A percentile compares a stretch with the other conserved stretches of the same genome.
These are phyloP conservation scores for Yamadazyma membranifaciens DNA, from an alignment of 1,139 yeast species.

Conservation along the genomic window DNA sequence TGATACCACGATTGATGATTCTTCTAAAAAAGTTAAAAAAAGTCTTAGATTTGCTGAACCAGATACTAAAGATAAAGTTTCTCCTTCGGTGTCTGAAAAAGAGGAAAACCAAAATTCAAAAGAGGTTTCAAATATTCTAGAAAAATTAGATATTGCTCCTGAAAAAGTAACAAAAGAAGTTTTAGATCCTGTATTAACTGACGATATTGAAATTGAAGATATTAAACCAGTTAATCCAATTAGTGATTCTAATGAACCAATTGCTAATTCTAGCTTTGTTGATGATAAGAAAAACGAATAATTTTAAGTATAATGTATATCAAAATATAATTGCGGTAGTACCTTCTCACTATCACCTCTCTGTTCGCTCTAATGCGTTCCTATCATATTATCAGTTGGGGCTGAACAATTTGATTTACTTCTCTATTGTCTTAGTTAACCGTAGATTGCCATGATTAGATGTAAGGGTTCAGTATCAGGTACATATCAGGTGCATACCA, in stretches of 20 bases:
- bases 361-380: not conserved
- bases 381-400: too few relatives aligned
- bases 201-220: conserved; percentile 11
- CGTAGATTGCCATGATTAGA: not conserved
- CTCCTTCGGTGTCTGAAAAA: not conserved
- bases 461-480: not conserved
- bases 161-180: conserved; percentile 13
- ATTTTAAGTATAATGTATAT: not conserved
- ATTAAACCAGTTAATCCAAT: conserved; percentile 12
- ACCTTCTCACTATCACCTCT: not conserved
- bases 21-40: conserved; percentile 26
- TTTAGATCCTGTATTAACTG: conserved; percentile 13
- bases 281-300: conserved; percentile 15
- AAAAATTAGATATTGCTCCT: conserved; percentile 14
- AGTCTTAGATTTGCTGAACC: conserved; percentile 42
- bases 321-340: not conserved
- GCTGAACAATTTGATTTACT: not conserved
- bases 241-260: conserved; percentile 9
- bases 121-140: conserved; percentile 7
- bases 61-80: not conserved
- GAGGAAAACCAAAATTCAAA: too few relatives aligned
- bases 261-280: conserved; percentile 1
- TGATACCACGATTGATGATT: conserved; percentile 10
- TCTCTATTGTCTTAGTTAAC: not conserved
- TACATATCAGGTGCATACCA: not conserved